Base-by-base conservation (phyloP, 257 asterid genomes). In the Cynanchum wilfordii region DNA sequence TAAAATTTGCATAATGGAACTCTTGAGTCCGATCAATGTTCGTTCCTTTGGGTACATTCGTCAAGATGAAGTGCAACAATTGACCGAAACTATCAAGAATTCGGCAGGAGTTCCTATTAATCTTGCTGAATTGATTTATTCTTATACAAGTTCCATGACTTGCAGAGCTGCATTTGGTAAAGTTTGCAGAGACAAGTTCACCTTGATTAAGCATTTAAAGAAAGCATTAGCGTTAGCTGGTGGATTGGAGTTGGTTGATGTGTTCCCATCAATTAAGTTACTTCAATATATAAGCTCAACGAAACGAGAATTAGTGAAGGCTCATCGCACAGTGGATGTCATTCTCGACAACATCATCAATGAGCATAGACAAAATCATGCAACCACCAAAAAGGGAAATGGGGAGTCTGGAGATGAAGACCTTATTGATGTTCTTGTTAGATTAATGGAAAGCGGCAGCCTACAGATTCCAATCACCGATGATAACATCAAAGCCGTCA, bases 401-500 rank as follows among this genome's bases (percentile, higher is more conserved):
- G 22, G 47, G 0, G 68, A 25, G 25, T 19, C 22, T 1, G 42
- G 68, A 25, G 68, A 29, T 12, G 68, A 63, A 30, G 68, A 63
- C 13, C 42, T 63, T 3, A 63, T 63, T 0, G 68, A 63, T 63
- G 42, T 16, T 63, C 47, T 63, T 5, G 47, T 63, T 10, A 63
- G 42, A 11, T n/a, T 63, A 6, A 30, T 11, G 44, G 24, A 63
- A 2, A 63, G n/a, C 6, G 42, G 42, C 12, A 63, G 69, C 45
- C 78, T 77, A 3, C 10, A 77, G 9, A 68, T 77, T 40, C 86
- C 86, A 0, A 52, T 84, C 11, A 77, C 81, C 0, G 54, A 57
- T 8, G 38, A 80, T 58, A 84, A 68, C 79, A 77, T 81, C 76
- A 84, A 79, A 75, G 88, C 85, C 0, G 44, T 84, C 63, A 69